A percentile compares a stretch with the other conserved stretches of the same genome.
These are phyloP conservation scores for Ensete ventricosum DNA, from an alignment of 176 grass and related monocot species.

Conservation along the genomic window DNA sequence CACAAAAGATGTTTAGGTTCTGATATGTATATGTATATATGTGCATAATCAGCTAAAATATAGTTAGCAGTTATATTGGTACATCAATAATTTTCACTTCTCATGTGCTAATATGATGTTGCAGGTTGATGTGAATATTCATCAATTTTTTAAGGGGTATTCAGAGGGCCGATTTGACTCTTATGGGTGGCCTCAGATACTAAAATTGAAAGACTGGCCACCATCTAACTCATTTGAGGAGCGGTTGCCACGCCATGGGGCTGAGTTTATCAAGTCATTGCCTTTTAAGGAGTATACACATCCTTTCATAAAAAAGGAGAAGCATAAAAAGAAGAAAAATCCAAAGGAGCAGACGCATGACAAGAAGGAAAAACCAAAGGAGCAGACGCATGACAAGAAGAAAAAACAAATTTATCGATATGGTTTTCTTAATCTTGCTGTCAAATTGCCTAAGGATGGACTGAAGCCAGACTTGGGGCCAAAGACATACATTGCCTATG, in stretches of 20 bases:
- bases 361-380: background rate
- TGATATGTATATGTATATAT: background rate
- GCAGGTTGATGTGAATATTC: constrained; percentile 15
- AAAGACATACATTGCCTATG: constrained; percentile 22
- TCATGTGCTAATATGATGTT: background rate
- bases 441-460: background rate
- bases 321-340: background rate
- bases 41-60: too few relatives aligned
- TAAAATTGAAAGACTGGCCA: constrained; percentile 18
- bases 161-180: background rate
- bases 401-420: background rate
- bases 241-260: constrained; percentile 13
- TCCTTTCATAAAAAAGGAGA: background rate
- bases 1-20: too few relatives aligned
- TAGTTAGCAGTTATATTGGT: background rate
- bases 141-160: constrained; percentile 5
- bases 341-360: background rate
- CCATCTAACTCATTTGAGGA: constrained; percentile 11
- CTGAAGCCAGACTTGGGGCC: constrained; percentile 13
- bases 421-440: constrained; percentile 18
- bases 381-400: background rate
- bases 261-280: constrained; percentile 6
- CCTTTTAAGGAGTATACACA: constrained; percentile 19
- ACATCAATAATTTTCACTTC: background rate
- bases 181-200: background rate